A percentile compares a stretch with the other conserved stretches of the same genome.
phyloP scores from a whole-genome alignment of 2,329 filamentous ascomycete species.

The Monascus ruber region DNA sequence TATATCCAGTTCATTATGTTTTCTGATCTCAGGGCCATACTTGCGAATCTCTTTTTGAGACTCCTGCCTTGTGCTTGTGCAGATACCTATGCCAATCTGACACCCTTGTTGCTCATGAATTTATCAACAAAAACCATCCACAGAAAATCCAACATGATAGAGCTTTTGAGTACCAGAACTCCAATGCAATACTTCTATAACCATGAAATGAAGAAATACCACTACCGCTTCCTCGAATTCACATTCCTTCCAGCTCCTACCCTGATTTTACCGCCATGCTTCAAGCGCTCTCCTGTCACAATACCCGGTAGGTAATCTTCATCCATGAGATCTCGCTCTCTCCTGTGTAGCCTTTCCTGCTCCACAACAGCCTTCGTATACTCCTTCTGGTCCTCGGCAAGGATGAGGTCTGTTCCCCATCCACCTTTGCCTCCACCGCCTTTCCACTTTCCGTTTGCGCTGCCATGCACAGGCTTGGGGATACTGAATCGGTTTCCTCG shows the following conservation, averaged over 20 bases:
- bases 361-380: conserved; percentile 55
- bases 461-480: conserved; percentile 77
- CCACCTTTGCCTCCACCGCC: conserved; percentile 67
- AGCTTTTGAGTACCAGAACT: conserved; percentile 1
- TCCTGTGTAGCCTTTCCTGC: conserved; percentile 47
- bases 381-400: conserved; percentile 95
- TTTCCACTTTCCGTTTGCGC: conserved; percentile 61
- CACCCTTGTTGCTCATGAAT: background rate
- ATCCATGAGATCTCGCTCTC: conserved; percentile 81
- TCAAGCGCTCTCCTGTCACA: conserved; percentile 64
- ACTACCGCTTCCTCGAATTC: conserved; percentile 56
- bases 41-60: background rate
- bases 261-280: conserved; percentile 55
- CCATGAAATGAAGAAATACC: background rate
- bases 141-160: background rate
- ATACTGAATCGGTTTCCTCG: conserved; percentile 86
- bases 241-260: conserved; percentile 79
- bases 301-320: conserved; percentile 83
- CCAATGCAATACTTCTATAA: background rate
- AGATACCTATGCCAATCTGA: background rate
- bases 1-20: background rate
- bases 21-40: background rate
- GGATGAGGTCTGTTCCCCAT: conserved; percentile 73
- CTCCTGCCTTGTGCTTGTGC: background rate
- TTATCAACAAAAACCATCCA: background rate